A percentile compares a stretch with the other conserved stretches of the same genome.
phyloP scores from a whole-genome alignment of 257 asterid genomes.

The Ilex aquifolium region DNA sequence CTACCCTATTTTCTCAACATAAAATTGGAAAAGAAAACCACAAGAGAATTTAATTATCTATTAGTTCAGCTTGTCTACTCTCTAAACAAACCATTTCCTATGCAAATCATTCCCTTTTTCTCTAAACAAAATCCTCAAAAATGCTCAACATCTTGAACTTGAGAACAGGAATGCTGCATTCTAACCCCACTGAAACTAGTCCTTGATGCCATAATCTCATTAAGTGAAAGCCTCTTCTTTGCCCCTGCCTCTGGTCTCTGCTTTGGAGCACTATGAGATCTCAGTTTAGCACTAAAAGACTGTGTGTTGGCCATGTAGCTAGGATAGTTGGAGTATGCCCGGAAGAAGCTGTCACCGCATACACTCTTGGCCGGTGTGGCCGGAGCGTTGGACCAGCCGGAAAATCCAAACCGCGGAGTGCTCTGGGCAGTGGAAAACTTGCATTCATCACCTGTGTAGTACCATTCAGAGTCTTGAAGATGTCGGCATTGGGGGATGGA shows the following conservation, averaged over 20 bases:
- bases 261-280: slow-evolving; percentile 80
- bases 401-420: slow-evolving; percentile 54
- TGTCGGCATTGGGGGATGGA: slow-evolving; percentile 57
- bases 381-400: slow-evolving; percentile 34
- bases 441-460: slow-evolving; percentile 35
- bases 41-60: slow-evolving; percentile 4
- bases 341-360: slow-evolving; percentile 55
- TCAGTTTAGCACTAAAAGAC: slow-evolving; percentile 60
- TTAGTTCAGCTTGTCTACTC: slow-evolving; percentile 27
- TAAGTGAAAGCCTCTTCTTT: slow-evolving; percentile 58
- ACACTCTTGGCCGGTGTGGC: slow-evolving; percentile 67
- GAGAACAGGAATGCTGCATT: slow-evolving; percentile 62
- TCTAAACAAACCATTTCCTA: slow-evolving; percentile 21
- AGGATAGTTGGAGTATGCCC: slow-evolving; percentile 59
- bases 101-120: slow-evolving; percentile 14
- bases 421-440: slow-evolving; percentile 64
- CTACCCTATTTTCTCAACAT: no score
- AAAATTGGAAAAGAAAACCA: background rate
- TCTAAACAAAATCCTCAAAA: slow-evolving; percentile 13
- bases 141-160: slow-evolving; percentile 52
- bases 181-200: slow-evolving; percentile 85
- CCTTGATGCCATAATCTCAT: slow-evolving; percentile 78
- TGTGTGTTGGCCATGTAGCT: slow-evolving; percentile 79
- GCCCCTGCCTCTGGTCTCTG: slow-evolving; percentile 61
- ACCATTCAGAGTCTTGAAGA: slow-evolving; percentile 61